Base-by-base conservation (phyloP, 345 rosid species). In the Camelina laxa region DNA sequence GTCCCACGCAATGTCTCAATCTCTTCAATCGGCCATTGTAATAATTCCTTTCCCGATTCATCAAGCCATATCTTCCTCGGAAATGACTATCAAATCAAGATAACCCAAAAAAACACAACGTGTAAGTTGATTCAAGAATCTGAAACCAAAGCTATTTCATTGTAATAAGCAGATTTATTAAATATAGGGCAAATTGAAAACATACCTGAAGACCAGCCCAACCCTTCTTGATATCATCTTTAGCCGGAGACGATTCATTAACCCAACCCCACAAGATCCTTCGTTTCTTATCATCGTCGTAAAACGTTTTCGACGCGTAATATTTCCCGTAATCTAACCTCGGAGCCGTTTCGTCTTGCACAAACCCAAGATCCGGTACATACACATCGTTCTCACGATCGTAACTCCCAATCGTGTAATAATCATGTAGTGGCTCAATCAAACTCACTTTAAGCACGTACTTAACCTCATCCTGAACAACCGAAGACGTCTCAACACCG, bases 301-400 rank as follows among this genome's bases (percentile, higher is more conserved):
- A 92, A 61, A 89, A 92, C 6, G 92, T 81, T 75, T 90, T 92
- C 2, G 92, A 90, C 22, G 91, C 94, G 53, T 92, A 92, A 36
- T 63, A 90, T 31, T 90, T 86, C 0, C 94, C 96, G 27, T 88
- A 90, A 71, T 90, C 98, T 67, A 77, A 85, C 41, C 87, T 77
- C 50, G 89, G 82, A 38, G 85, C 89, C 0, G 75, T 67, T 50
- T 31, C 82, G n/a, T 80, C 51, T 14, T 82, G 90, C 15, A 77
- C 60, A 2, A 82, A 82, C 31, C 89, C 87, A 15, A 22, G 57
- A 30, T 85, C 90, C 3, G 87, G 91, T 11, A 82, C 80, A 19
- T 80, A 91, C 5, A 55, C 60, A 64, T 89, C 94, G 5, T 64
- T 75, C 2, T n/a, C 58, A 21, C 22, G n/a, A 33, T 83, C 62